Evolutionary conservation across 1,139 yeast genomes (phyloP), one percentile per base, ranked within the genome.

Genomic region (Barnettozyma hawaiiensis): DNA sequence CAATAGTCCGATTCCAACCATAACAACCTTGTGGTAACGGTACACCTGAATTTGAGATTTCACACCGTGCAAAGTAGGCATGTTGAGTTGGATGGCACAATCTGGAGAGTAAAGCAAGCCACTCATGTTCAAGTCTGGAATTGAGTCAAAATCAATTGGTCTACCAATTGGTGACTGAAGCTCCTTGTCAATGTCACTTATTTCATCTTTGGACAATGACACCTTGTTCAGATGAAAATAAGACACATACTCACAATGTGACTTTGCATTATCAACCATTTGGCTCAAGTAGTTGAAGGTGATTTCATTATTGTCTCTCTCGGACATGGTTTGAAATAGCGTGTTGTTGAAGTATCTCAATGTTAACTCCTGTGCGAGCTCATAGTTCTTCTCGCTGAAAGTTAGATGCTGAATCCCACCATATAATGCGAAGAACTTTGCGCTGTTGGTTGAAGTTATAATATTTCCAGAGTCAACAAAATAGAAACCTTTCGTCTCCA

Each of bases 41-140:
- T 57, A 54, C 39, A 72, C 65, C 39, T 67, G 70, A 4, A 77
- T 69, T 52, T 78, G 86, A 42, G 66, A 62, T 47, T 78, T 74
- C 16, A 73, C 66, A 0, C 96, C 96, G n/a, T 50, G 52, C n/a
- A 76, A 65, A 4, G 59, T 55, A 21, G 66, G 65, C 12, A 75
- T 53, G 3, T 66, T 60, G 10, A 85, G 50, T 0, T 73, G 61
- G 3, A 82, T 59, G 0, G 90, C 95, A 66, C 97, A 90, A 58
- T 90, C 96, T 0, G 97, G 97, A 0, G 96, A 86, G 56, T 85
- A 89, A 16, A 86, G 48, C 20, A 85, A 50, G 6, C 83, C 85
- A 7, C 72, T 61, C 11, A 87, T 57, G 28, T 65, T 65, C 15
- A 90, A 54, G 2, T 63, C 58, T 0, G 96, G 97, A 2, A 81